phyloP scores from a whole-genome alignment of 2,329 filamentous ascomycete genomes.

The Bisporella sp. region DNA sequence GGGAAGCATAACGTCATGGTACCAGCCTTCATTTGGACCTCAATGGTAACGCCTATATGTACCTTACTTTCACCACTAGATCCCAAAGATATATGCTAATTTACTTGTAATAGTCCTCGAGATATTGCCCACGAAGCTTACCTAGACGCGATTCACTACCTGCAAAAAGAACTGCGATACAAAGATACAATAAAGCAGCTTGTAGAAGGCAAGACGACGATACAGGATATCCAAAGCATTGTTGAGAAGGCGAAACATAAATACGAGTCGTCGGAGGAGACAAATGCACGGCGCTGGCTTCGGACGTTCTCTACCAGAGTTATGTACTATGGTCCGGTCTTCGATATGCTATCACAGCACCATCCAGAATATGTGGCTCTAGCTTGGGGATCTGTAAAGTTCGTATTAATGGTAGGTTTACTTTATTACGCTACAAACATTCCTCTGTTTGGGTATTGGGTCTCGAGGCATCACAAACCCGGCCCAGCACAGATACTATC shows the following conservation, averaged over 20 bases:
- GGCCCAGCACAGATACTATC: no score
- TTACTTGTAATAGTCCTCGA: not conserved
- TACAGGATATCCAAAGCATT: not conserved
- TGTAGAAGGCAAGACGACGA: not conserved
- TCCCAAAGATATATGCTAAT: no score
- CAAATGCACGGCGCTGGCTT: slow-evolving; percentile 2
- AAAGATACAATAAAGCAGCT: not conserved
- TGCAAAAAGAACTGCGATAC: slow-evolving; percentile 5
- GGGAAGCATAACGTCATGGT: no score
- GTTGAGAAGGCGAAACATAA: slow-evolving; percentile 5
- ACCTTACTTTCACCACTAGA: not conserved
- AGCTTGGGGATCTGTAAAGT: no score
- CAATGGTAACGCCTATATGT: no score
- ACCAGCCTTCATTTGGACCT: no score
- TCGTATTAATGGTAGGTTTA: no score
- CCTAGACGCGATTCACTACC: slow-evolving; percentile 2
- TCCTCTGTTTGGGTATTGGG: no score
- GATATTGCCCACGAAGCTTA: slow-evolving; percentile 8
- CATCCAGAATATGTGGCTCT: no score
- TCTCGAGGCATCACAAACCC: no score
- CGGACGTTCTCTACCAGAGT: slow-evolving; percentile 8
- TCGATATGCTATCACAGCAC: slow-evolving; percentile 20
- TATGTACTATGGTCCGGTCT: slow-evolving; percentile 11
- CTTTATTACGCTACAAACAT: no score
- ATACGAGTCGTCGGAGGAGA: slow-evolving; percentile 3